Conservation (phyloP, 495 filamentous ascomycete species). For the Aspergillus heteromorphus region DNA sequence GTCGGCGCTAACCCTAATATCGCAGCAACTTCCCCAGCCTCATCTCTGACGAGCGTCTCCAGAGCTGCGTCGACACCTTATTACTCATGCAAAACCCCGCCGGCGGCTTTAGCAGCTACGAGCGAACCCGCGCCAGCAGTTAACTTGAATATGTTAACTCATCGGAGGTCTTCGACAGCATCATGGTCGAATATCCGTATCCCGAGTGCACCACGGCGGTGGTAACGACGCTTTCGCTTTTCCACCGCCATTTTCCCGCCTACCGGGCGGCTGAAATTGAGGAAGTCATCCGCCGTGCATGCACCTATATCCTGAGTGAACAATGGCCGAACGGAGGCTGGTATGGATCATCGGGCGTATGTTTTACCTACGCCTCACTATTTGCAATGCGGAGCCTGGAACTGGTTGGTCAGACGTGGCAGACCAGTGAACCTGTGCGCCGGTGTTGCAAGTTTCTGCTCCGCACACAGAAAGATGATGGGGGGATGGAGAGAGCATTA, state of each 20-base stretch:
- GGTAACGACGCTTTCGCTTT: slow-evolving; percentile 12
- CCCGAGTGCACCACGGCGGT: slow-evolving; percentile 17
- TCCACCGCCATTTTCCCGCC: slow-evolving; percentile 4
- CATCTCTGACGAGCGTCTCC: background rate
- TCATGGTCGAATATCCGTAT: slow-evolving; percentile 20
- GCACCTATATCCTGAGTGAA: slow-evolving; percentile 6
- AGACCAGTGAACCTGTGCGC: slow-evolving; percentile 2
- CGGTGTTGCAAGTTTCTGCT: slow-evolving; percentile 19
- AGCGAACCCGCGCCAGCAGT: slow-evolving; percentile 7
- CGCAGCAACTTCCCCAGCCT: background rate
- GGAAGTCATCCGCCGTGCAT: slow-evolving; percentile 4
- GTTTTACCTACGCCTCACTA: slow-evolving; percentile 17
- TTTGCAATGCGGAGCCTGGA: slow-evolving; percentile 18
- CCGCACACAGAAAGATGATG: slow-evolving; percentile 14
- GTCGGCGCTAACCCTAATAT: background rate
- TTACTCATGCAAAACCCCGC: slow-evolving; percentile 8
- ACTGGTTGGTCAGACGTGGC: slow-evolving; percentile 9
- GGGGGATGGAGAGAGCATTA: slow-evolving; percentile 17
- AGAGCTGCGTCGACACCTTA: slow-evolving; percentile 10
- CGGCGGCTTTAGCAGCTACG: slow-evolving; percentile 15
- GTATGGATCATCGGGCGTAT: slow-evolving; percentile 16
- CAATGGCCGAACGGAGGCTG: slow-evolving; percentile 18
- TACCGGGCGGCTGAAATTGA: slow-evolving; percentile 14
- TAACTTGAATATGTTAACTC: slow-evolving; percentile 17
- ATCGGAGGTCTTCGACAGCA: slow-evolving; percentile 12